Evolutionary conservation across 352 stramenopile species (phyloP), one percentile per base, ranked within the genome.

Genomic region (Globisporangium solare): DNA sequence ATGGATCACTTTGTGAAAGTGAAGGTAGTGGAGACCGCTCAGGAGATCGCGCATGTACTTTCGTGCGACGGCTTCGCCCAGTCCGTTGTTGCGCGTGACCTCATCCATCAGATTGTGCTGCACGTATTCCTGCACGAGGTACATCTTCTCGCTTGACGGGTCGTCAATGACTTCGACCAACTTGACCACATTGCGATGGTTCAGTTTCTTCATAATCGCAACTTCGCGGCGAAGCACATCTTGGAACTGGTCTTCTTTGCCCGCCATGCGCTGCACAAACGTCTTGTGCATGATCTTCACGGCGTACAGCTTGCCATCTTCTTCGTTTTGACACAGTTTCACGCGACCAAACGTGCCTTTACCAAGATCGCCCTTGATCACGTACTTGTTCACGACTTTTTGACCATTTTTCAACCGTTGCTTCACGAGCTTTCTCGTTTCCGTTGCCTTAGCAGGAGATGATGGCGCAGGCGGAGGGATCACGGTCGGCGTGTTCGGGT

Each of bases 141-240:
- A 98, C 68, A 98, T 92, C 60, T 98, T 97, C 66, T 98, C 89
- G 22, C 88, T 92, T 22, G 85, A 89, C 6, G 88, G 89, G 50
- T 98, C 92, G 57, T 98, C 94, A 49, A 98, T 97, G 17, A 98
- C 92, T 63, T 98, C 94, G 27, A 97, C 90, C 15, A 98, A 79
- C 49, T 91, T 78, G 48, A 98, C 85, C 20, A 98, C 89, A 67
- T 98, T 96, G 24, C 73, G 82, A 67, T 98, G 94, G 57, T 85
- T 89, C 2, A 98, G 74, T 57, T 97, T 97, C 71, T 98, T 98
- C 94, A 98, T 98, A 59, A 98, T 98, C 11, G 89, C 91, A 21
- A 98, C 95, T 68, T 98, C 94, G 21, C 87, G 79, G 10, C 83
- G 79, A 54, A 95, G 49, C 21, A 88, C 85, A 48, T 92, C 85